Percentiles rank a stretch among this genome's conserved stretches.
These are phyloP conservation scores for Colletotrichum melonis DNA, from an alignment of 2,329 filamentous ascomycete genomes.

Conservation along the genomic window DNA sequence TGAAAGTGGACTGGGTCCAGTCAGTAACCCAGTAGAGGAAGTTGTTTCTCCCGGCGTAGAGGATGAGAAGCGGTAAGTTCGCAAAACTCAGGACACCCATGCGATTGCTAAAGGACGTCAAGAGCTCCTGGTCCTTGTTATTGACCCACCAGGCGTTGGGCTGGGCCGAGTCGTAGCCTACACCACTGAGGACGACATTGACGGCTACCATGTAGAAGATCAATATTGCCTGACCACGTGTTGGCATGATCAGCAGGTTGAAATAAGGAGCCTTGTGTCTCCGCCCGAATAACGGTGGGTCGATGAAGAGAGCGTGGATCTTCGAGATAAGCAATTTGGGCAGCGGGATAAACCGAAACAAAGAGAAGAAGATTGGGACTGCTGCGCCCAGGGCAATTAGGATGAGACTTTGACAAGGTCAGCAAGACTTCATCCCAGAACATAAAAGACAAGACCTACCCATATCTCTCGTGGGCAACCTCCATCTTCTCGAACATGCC, in stretches of 20 bases:
- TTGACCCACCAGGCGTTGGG: constrained; percentile 40
- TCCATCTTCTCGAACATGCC: constrained; percentile 62
- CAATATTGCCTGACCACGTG: constrained; percentile 48
- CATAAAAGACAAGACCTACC: background rate
- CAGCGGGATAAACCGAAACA: constrained; percentile 44
- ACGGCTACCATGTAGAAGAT: constrained; percentile 45
- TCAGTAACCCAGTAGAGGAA: constrained; percentile 53
- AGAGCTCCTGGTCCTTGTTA: constrained; percentile 36
- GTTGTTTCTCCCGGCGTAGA: constrained; percentile 55
- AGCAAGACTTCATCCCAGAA: background rate
- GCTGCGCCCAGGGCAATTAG: constrained; percentile 38
- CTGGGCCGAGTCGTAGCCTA: constrained; percentile 38
- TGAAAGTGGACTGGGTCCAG: constrained; percentile 55
- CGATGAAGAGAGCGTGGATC: background rate
- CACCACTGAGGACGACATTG: constrained; percentile 43
- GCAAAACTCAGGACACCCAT: constrained; percentile 48
- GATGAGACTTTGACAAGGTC: constrained; percentile 29
- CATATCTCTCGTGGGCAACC: constrained; percentile 38
- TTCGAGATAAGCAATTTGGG: background rate
- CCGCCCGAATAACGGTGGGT: background rate
- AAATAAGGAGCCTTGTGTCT: constrained; percentile 40
- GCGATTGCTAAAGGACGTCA: constrained; percentile 45
- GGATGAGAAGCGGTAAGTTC: constrained; percentile 47
- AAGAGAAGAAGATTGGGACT: constrained; percentile 43
- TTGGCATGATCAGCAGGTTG: constrained; percentile 50